Evolutionary conservation across 805 yeast species (phyloP), one percentile per base, ranked within the genome.

Genomic region (Metschnikowia henanensis): DNA sequence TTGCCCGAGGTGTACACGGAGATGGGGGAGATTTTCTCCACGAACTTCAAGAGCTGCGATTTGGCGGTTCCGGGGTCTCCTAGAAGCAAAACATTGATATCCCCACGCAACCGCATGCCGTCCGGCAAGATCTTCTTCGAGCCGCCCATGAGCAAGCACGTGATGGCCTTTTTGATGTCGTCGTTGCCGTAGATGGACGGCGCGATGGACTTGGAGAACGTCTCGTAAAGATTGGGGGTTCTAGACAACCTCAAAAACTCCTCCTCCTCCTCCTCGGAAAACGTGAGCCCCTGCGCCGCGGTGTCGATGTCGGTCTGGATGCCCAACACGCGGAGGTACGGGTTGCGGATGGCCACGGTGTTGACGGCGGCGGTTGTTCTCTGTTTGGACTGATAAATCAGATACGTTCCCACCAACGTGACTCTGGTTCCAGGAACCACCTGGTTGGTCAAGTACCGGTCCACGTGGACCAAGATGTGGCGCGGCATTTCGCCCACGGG

Each of bases 51-150:
- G 50, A 94, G 70, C 71, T 94, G 99, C 9, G 99, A 94, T 64
- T 94, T 94, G 39, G 99, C 98, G 17, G 99, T 94, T 72, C 99
- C 99, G 19, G 99, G 99, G 60, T 94, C 99, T 68, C 99, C 99
- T 29, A 95, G 73, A 38, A 94, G 65, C 39, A 94, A 73, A 9
- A 94, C 97, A 60, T 94, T 94, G 58, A 94, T 88, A 63, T 94
- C 99, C 55, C 99, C 99, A 73, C 99, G 82, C 44, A 94, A 76
- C 59, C 97, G 75, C 92, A 91, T 87, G 13, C 97, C 96, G 67
- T 94, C 99, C 0, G 98, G 98, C 45, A 94, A 70, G 3, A 90
- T 58, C 58, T 92, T 91, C 59, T 90, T 87, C 3, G 97, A 86
- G 0, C 99, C 99, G 43, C 98, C 96, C 83, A 94, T 81, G 36